Conservation (phyloP, 345 rosid genomes). For the Garcia nutans region DNA sequence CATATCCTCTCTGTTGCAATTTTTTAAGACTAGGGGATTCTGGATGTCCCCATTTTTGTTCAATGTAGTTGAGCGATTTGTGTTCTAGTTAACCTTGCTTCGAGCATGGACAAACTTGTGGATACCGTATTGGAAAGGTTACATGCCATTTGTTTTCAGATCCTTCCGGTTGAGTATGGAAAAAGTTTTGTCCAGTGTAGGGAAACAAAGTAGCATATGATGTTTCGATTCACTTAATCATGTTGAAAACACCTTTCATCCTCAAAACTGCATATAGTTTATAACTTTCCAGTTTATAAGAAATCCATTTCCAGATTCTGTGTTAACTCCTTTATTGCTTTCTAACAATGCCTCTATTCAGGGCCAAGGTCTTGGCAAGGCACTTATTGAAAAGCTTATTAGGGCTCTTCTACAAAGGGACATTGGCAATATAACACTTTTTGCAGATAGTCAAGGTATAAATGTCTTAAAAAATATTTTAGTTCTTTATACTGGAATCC, state of each 20-base stretch:
- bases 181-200: neutral
- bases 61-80: neutral
- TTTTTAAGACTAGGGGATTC: neutral
- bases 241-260: neutral
- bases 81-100: neutral
- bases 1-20: neutral
- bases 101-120: neutral
- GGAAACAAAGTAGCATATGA: neutral
- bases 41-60: neutral
- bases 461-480: neutral
- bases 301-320: neutral
- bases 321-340: constrained; percentile 7
- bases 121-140: neutral
- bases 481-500: neutral
- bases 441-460: constrained; percentile 94
- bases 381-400: constrained; percentile 80
- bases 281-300: neutral
- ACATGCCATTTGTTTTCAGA: neutral
- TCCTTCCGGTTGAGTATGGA: neutral
- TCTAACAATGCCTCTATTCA: constrained; percentile 30
- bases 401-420: constrained; percentile 87
- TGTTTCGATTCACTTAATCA: neutral
- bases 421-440: constrained; percentile 94
- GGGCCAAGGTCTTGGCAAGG: constrained; percentile 98
- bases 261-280: neutral